Percentiles rank a stretch among this genome's conserved stretches.
Evolutionary conservation across 257 asterid genomes (phyloP).

Genomic region (Penstemon newberryi): DNA sequence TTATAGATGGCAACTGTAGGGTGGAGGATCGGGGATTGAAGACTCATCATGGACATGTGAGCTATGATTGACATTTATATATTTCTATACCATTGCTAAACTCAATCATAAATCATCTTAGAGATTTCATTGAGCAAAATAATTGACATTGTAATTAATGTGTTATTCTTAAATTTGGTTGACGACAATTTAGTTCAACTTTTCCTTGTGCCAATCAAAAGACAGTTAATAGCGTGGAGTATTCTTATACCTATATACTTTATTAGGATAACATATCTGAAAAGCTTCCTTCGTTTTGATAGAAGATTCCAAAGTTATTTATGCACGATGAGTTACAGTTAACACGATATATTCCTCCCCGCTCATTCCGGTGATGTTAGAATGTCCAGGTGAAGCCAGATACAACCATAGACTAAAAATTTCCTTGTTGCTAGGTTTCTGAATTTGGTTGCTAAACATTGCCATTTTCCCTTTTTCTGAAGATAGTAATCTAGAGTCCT

Average conservation of each 20-base stretch:
- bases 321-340: background rate
- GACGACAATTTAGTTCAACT: background rate
- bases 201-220: conserved; percentile 12
- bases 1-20: conserved; percentile 85
- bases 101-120: background rate
- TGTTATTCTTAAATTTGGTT: conserved; percentile 6
- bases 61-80: conserved; percentile 25
- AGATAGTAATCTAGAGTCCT: conserved; percentile 13
- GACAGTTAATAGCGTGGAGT: conserved; percentile 7
- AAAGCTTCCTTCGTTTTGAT: background rate
- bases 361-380: background rate
- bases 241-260: conserved; percentile 3
- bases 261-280: background rate
- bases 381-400: conserved; percentile 12
- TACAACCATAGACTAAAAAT: conserved; percentile 10
- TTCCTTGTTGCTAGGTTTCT: conserved; percentile 1
- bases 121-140: conserved; percentile 17
- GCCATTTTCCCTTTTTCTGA: conserved; percentile 5
- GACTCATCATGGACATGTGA: conserved; percentile 95
- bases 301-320: background rate
- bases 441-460: conserved; percentile 4
- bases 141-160: conserved; percentile 1
- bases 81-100: conserved; percentile 4
- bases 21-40: conserved; percentile 95
- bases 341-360: background rate